Evolutionary conservation across 257 asterid species (phyloP).

Genomic region (Plantago ovata): DNA sequence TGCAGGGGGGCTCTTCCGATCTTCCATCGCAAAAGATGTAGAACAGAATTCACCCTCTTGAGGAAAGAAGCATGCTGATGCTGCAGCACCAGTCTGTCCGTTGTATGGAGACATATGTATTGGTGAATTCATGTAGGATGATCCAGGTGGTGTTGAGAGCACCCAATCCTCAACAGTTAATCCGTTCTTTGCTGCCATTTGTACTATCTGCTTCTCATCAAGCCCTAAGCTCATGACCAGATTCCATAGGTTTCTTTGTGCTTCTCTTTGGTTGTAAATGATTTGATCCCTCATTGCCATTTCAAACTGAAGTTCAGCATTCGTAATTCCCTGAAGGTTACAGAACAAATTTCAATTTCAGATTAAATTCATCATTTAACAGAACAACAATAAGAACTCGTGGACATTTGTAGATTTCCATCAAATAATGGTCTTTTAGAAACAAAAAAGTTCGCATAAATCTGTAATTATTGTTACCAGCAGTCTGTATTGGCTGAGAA

Average conservation of each 20-base stretch:
- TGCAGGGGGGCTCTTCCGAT: slow-evolving; percentile 31
- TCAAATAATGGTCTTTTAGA: slow-evolving; percentile 1
- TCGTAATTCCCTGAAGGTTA: slow-evolving; percentile 64
- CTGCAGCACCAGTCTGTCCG: slow-evolving; percentile 24
- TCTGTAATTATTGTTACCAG: slow-evolving; percentile 44
- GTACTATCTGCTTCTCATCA: slow-evolving; percentile 68
- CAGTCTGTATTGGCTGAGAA: slow-evolving; percentile 87
- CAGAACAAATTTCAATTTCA: slow-evolving; percentile 12
- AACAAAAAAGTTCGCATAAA: slow-evolving; percentile 11
- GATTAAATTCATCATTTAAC: neutral
- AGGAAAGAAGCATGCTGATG: slow-evolving; percentile 40
- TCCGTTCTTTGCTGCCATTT: slow-evolving; percentile 67
- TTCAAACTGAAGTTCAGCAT: slow-evolving; percentile 93
- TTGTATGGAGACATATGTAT: slow-evolving; percentile 28
- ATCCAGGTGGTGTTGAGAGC: slow-evolving; percentile 35
- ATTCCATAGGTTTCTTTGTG: slow-evolving; percentile 69
- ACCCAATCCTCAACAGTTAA: slow-evolving; percentile 56
- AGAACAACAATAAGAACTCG: slow-evolving; percentile 8
- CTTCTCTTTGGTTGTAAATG: slow-evolving; percentile 78
- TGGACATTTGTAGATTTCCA: too few relatives aligned
- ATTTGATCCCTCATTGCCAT: slow-evolving; percentile 94
- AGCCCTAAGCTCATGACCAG: slow-evolving; percentile 75
- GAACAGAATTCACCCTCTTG: slow-evolving; percentile 37
- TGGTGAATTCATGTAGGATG: slow-evolving; percentile 36
- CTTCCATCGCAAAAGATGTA: slow-evolving; percentile 34